Evolutionary conservation across 2,329 filamentous ascomycete species (phyloP).

Genomic region (Alternaria infectoria): DNA sequence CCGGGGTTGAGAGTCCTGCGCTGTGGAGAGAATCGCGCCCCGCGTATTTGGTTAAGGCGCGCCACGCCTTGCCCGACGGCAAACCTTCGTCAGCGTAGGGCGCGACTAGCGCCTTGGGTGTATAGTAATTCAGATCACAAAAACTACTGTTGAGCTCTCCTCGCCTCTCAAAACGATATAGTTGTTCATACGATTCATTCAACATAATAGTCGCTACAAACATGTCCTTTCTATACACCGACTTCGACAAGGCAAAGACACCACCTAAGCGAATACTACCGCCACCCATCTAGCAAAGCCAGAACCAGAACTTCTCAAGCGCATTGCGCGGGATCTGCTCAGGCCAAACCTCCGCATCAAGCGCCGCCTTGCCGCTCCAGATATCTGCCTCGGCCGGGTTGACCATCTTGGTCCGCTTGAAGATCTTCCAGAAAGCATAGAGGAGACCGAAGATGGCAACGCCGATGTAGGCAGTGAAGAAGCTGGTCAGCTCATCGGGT

Average conservation of each 20-base stretch:
- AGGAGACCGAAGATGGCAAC: conserved; percentile 50
- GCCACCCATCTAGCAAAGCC: conserved; percentile 48
- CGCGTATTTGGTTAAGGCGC: neutral
- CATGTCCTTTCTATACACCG: neutral
- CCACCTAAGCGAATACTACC: neutral
- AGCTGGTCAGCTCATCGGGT: conserved; percentile 48
- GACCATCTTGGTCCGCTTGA: conserved; percentile 65
- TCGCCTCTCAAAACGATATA: neutral
- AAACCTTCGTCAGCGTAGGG: neutral
- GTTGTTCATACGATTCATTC: neutral
- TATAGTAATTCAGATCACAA: neutral
- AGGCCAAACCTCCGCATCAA: conserved; percentile 55
- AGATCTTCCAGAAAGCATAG: conserved; percentile 69
- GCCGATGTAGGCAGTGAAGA: conserved; percentile 60
- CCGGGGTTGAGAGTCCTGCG: neutral
- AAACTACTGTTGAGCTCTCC: neutral
- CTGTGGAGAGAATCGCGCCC: neutral
- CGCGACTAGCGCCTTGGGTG: neutral
- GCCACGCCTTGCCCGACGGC: neutral
- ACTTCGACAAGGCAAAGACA: neutral
- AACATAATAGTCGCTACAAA: neutral
- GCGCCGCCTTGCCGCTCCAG: conserved; percentile 54
- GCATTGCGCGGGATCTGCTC: conserved; percentile 52
- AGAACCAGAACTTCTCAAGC: conserved; percentile 58
- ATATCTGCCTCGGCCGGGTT: conserved; percentile 53